Conservation (phyloP, 495 filamentous ascomycete genomes). For the Xylaria palmicola region DNA sequence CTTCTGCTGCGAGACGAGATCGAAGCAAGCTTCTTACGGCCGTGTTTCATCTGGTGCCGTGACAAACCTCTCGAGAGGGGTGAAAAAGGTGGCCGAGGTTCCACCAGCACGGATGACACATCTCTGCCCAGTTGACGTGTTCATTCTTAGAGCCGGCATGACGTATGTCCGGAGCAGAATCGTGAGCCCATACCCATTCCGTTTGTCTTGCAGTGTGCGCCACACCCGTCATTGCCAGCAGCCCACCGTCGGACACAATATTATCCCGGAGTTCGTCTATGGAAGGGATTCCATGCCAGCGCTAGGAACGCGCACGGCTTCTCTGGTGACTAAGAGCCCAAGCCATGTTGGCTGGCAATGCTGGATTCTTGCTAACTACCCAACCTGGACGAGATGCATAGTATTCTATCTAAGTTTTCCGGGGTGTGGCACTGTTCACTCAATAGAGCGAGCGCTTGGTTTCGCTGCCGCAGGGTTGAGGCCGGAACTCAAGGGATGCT, state of each 20-base stretch:
- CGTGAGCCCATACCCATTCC: slow-evolving; percentile 46
- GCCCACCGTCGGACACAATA: slow-evolving; percentile 56
- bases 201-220: slow-evolving; percentile 42
- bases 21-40: too few relatives aligned
- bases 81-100: too few relatives aligned
- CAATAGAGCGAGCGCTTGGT: too few relatives aligned
- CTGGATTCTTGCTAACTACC: too few relatives aligned
- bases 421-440: too few relatives aligned
- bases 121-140: too few relatives aligned
- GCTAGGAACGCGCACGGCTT: slow-evolving; percentile 60
- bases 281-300: slow-evolving; percentile 50
- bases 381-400: too few relatives aligned
- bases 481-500: not conserved
- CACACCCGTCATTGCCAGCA: slow-evolving; percentile 41
- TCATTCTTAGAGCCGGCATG: slow-evolving; percentile 57
- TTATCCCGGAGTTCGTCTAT: slow-evolving; percentile 53
- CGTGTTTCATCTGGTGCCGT: too few relatives aligned
- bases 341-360: not conserved
- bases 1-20: too few relatives aligned
- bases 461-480: not conserved
- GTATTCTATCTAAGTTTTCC: too few relatives aligned
- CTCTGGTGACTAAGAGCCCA: slow-evolving; percentile 24
- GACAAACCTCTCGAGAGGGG: too few relatives aligned
- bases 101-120: too few relatives aligned
- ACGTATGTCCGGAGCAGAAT: slow-evolving; percentile 49